Evolutionary conservation across 2,329 filamentous ascomycete genomes (phyloP), one percentile per base, ranked within the genome.

Genomic region (Scytalidium lignicola): DNA sequence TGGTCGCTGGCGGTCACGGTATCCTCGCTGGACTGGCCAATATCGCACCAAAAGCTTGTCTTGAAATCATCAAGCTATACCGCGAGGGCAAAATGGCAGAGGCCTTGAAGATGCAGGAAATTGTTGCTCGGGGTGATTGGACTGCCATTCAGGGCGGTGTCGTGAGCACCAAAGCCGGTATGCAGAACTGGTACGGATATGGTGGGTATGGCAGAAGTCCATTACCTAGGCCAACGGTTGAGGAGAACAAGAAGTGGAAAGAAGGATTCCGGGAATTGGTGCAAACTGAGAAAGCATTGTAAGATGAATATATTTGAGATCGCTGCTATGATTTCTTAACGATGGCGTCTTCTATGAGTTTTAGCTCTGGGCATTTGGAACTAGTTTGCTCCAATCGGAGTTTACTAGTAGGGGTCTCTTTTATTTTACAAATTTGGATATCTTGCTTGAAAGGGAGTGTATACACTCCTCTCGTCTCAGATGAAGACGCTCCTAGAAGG

Each of bases 21-120:
- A 78, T 87, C 59, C 85, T 90, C 54, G 82, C 80, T 13, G 87
- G 86, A 12, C 73, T 86, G 48, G 87, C 78, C 23, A 90, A 91
- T 65, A 72, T 90, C 41, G 76, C 82, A 2, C 86, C 85, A 8
- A 78, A 78, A 60, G 71, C 83, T 3, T 86, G 84, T 65, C 75
- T 83, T 21, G 70, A 80, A 59, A 69, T 88, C 15, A 65, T 82
- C 48, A 68, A 80, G 53, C 70, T 87, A 5, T 86, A 80, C 65
- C 71, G 74, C 37, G 66, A 71, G n/a, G 85, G 84, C 22, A 73
- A 79, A 50, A 53, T 78, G 7, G 68, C 75, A 3, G 79, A 86
- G 58, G 85, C 86, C 1, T 73, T 76, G 47, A 74, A 75, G 56
- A 63, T 88, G 59, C 86, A 88, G 65, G 79, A 74, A 29, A 65